Evolutionary conservation across 139 green algal species (phyloP).

Genomic region (Chlorella sorokiniana): DNA sequence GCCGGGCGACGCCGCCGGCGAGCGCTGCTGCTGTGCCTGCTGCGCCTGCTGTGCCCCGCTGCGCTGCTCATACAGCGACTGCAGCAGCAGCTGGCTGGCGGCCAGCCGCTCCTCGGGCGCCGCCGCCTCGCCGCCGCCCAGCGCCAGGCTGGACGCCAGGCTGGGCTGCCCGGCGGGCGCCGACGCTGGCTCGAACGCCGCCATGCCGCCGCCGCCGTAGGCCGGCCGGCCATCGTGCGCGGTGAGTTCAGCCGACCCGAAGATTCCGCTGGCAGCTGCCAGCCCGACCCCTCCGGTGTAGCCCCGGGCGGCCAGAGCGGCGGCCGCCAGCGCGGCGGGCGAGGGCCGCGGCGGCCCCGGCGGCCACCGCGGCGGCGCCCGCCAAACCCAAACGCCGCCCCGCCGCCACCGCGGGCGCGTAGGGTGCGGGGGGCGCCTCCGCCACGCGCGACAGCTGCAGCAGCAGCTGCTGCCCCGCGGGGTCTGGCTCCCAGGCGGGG

Average conservation of each 20-base stretch:
- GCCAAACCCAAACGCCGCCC: not conserved
- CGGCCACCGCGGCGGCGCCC: not conserved
- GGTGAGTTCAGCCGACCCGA: slow-evolving; percentile 29
- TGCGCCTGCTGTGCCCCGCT: not conserved
- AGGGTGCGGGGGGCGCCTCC: not conserved
- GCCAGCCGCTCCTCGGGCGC: slow-evolving; percentile 10
- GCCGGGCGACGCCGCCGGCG: not conserved
- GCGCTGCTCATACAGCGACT: slow-evolving; percentile 9
- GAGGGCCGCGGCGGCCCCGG: not conserved
- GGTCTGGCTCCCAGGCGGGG: slow-evolving; percentile 68
- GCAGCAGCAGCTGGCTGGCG: slow-evolving; percentile 41
- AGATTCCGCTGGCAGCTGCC: not conserved
- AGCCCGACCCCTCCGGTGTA: not conserved
- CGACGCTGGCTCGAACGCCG: too few species aligned
- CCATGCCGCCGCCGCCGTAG: not conserved
- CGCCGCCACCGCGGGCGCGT: not conserved
- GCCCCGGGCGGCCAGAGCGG: not conserved
- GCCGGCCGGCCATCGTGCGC: not conserved
- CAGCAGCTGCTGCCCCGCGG: slow-evolving; percentile 15
- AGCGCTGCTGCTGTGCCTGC: not conserved
- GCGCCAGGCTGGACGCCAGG: slow-evolving; percentile 23
- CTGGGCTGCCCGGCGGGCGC: too few species aligned
- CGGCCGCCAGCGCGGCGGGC: not conserved
- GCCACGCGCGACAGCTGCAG: slow-evolving; percentile 14
- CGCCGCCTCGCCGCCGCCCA: not conserved